phyloP scores from a whole-genome alignment of 2,329 filamentous ascomycete genomes.

The Talaromyces sp. region DNA sequence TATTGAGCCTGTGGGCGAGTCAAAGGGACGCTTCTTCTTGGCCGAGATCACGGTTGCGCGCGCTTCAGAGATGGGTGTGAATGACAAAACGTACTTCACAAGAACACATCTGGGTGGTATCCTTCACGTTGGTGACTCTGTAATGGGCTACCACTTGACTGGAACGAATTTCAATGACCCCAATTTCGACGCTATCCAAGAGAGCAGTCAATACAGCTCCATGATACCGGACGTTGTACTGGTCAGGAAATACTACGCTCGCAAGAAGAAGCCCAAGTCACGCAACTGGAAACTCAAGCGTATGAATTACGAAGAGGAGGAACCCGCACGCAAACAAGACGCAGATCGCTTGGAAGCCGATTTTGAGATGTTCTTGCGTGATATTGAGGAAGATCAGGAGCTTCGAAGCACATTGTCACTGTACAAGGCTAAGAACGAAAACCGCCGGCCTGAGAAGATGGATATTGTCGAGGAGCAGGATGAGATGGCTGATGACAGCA shows the following conservation, averaged over 20 bases:
- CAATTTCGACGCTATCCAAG: slow-evolving; percentile 78
- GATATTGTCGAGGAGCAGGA: slow-evolving; percentile 45
- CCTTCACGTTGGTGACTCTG: slow-evolving; percentile 84
- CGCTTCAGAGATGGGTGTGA: slow-evolving; percentile 79
- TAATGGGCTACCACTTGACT: slow-evolving; percentile 86
- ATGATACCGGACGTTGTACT: slow-evolving; percentile 88
- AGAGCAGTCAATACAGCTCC: slow-evolving; percentile 69
- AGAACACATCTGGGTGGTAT: slow-evolving; percentile 85
- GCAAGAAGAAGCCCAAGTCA: slow-evolving; percentile 75
- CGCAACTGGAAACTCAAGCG: slow-evolving; percentile 94
- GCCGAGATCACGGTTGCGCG: slow-evolving; percentile 86
- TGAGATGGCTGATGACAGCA: slow-evolving; percentile 58
- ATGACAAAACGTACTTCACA: slow-evolving; percentile 84
- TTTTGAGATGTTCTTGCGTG: slow-evolving; percentile 94
- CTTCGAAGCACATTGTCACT: slow-evolving; percentile 77
- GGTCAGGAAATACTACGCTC: slow-evolving; percentile 94
- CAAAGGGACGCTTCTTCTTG: slow-evolving; percentile 77
- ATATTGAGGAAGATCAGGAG: slow-evolving; percentile 94
- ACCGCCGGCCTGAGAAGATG: slow-evolving; percentile 44
- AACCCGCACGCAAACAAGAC: slow-evolving; percentile 59
- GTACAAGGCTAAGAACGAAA: slow-evolving; percentile 66
- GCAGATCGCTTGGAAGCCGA: slow-evolving; percentile 85
- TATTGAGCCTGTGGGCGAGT: slow-evolving; percentile 73
- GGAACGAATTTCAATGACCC: slow-evolving; percentile 91
- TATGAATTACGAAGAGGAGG: slow-evolving; percentile 81